Conservation (phyloP, 2,329 filamentous ascomycete genomes). For the Pseudocercospora pini-densiflorae region DNA sequence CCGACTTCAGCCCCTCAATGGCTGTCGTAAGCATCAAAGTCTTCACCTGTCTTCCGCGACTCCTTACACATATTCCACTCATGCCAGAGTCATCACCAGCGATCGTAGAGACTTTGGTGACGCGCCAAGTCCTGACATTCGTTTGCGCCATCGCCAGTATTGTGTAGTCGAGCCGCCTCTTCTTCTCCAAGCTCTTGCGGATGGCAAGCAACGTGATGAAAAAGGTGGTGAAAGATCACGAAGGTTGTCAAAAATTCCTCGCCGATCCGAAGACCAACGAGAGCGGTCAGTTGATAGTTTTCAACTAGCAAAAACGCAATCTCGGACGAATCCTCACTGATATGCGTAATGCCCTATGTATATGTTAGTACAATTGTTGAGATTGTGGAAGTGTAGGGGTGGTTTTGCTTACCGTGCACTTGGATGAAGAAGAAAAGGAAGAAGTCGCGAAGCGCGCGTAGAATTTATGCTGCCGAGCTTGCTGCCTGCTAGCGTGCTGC, state of each 20-base stretch:
- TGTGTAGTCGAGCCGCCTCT: neutral
- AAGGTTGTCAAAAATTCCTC: constrained; percentile 75
- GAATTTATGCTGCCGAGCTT: neutral
- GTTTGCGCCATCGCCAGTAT: neutral
- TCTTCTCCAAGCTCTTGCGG: constrained; percentile 29
- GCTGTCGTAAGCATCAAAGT: too few species aligned
- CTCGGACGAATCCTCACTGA: constrained; percentile 89
- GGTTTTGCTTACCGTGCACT: constrained; percentile 54
- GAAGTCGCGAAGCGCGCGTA: neutral
- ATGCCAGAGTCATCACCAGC: too few species aligned
- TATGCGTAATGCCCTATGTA: constrained; percentile 71
- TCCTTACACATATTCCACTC: too few species aligned
- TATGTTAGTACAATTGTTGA: neutral
- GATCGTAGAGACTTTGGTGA: too few species aligned
- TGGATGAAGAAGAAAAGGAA: constrained; percentile 21
- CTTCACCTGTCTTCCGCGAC: too few species aligned
- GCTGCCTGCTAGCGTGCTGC: neutral
- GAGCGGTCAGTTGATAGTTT: constrained; percentile 81
- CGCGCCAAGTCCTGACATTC: too few species aligned
- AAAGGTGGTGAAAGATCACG: constrained; percentile 18
- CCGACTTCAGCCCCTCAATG: too few species aligned
- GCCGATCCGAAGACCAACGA: constrained; percentile 69
- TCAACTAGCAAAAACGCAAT: constrained; percentile 89
- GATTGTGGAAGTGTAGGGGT: neutral
- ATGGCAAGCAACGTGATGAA: constrained; percentile 30